Evolutionary conservation across 805 yeast genomes (phyloP), one percentile per base, ranked within the genome.

Genomic region (Lipomyces chichibuensis): DNA sequence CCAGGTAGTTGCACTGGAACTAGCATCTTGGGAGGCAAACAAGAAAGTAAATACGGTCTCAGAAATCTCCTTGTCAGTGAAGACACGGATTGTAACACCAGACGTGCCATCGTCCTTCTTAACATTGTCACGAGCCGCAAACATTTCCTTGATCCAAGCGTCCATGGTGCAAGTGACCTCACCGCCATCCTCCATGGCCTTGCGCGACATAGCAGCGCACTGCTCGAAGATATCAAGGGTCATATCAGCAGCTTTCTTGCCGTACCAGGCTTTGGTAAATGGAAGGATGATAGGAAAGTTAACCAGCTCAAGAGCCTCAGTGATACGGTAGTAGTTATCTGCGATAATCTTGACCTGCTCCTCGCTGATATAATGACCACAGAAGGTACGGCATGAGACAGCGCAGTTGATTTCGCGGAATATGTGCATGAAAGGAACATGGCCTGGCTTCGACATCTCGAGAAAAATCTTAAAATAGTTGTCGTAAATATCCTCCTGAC

Each of bases 381-480:
- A 95, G 82, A 95, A 95, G 7, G 98, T 91, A 75, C 92, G 88
- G 76, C 94, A 83, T 4, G 97, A 91, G 64, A 92, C 82, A 27
- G 98, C 99, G 80, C 98, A 95, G 87, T 94, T 86, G 75, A 94
- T 85, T 80, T 95, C 99, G 82, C 99, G 88, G 82, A 95, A 92
- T 76, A 90, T 94, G 63, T 89, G 94, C 90, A 95, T 95, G 77
- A 88, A 94, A 59, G 91, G 86, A 55, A 80, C 81, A 46, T 96
- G 90, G 43, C 88, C 84, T 59, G 80, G 80, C 74, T 84, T 82
- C 60, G 91, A 82, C 65, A 81, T 71, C 57, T 83, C 83, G 65
- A 85, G 81, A 75, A 90, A 95, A 70, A 78, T 83, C 37, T 88
- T 86, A 60, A 95, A 81, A 79, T 95, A 94, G 68, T 82, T 80